Evolutionary conservation across 441 rosid genomes (phyloP).

Genomic region (Flueggea neowawraea): DNA sequence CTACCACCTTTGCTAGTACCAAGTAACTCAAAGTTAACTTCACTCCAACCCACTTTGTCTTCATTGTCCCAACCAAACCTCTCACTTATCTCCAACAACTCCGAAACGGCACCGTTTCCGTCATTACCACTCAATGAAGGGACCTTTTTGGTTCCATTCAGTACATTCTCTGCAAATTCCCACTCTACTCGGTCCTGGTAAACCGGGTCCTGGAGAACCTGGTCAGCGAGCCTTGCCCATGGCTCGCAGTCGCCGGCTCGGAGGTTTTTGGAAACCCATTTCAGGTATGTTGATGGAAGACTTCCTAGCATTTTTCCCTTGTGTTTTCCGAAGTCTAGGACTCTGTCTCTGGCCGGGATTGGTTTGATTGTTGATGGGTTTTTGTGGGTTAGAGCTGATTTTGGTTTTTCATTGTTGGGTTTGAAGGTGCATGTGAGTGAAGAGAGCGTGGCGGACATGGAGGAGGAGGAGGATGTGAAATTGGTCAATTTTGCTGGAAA

Average conservation of each 20-base stretch:
- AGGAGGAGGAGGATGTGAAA: no score
- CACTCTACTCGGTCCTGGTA: conserved; percentile 75
- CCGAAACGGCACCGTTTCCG: conserved; percentile 33
- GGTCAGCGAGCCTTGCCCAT: conserved; percentile 76
- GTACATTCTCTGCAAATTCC: conserved; percentile 57
- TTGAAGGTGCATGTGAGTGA: no score
- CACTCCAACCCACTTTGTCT: conserved; percentile 65
- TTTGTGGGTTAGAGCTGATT: no score
- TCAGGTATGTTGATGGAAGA: conserved; percentile 70
- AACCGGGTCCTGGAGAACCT: conserved; percentile 61
- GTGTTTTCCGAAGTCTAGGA: conserved; percentile 73
- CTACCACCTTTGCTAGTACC: conserved; percentile 76
- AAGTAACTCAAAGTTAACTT: conserved; percentile 53
- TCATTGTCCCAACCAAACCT: conserved; percentile 85
- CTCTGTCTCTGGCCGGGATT: conserved; percentile 37
- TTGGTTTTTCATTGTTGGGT: no score
- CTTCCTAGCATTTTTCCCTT: conserved; percentile 81
- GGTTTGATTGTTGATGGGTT: neutral
- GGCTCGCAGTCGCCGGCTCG: conserved; percentile 53
- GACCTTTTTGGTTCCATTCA: conserved; percentile 35
- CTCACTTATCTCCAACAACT: conserved; percentile 61
- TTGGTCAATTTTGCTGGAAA: no score
- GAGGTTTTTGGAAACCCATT: conserved; percentile 70
- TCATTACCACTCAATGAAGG: neutral
- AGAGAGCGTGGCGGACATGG: no score